Conservation (phyloP, 352 stramenopile species). For the Phytophthora chlamydospora region DNA sequence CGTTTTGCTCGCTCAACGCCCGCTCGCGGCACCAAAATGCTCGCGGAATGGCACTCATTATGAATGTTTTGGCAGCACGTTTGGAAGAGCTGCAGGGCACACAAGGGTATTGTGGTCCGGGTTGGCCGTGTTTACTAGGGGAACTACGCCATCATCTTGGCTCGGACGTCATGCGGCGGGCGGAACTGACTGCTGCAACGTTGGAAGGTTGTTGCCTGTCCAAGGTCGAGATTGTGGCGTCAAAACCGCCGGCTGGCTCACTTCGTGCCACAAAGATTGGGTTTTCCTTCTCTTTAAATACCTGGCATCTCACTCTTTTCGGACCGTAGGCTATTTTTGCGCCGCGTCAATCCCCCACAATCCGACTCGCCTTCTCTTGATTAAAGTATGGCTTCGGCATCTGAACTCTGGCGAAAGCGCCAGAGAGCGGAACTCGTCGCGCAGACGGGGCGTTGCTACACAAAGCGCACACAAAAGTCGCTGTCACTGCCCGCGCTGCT, state of each 20-base stretch:
- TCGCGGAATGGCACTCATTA: background rate
- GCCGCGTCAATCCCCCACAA: background rate
- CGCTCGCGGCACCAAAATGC: slow-evolving; percentile 24
- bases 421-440: slow-evolving; percentile 27
- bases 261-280: background rate
- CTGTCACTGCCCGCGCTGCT: background rate
- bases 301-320: slow-evolving; percentile 8
- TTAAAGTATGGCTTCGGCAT: slow-evolving; percentile 11
- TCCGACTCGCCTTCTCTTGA: slow-evolving; percentile 3
- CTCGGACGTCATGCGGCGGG: slow-evolving; percentile 20
- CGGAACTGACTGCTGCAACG: slow-evolving; percentile 21
- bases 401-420: slow-evolving; percentile 23
- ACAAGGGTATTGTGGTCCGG: slow-evolving; percentile 8
- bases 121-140: background rate
- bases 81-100: slow-evolving; percentile 29
- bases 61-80: slow-evolving; percentile 16
- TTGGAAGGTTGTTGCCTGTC: slow-evolving; percentile 22
- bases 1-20: slow-evolving; percentile 27
- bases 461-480: slow-evolving; percentile 11
- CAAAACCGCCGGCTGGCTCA: slow-evolving; percentile 23
- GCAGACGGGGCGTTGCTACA: slow-evolving; percentile 22
- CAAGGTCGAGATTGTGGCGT: slow-evolving; percentile 20
- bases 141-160: slow-evolving; percentile 6
- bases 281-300: slow-evolving; percentile 5
- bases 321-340: background rate